Base-by-base conservation (phyloP, 768 basidiomycete species). In the Lactifluus rugatus region DNA sequence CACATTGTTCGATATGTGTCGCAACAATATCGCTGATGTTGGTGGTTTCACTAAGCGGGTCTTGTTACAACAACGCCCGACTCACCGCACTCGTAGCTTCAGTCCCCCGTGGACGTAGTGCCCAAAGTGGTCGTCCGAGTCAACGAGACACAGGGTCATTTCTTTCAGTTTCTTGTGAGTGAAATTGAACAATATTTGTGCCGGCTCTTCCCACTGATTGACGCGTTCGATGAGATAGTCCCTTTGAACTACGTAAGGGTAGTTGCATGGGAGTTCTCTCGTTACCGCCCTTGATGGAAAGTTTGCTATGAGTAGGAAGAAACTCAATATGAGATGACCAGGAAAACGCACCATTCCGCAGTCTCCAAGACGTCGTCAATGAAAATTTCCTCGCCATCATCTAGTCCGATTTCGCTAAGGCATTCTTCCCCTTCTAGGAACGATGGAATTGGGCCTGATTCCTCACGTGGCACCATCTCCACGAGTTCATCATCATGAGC, bases 241-340 rank as follows among this genome's bases (percentile, higher is more conserved):
- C 14, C 74, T 67, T 47, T 82, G 79, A 0, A 88, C 81, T 0
- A 81, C 71, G 58, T 82, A 88, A 0, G 86, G 85, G 60, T 81
- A 84, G 60, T 79, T 76, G 7, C 79, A 83, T 0, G 85, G 85
- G 0, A 89, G 75, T 64, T 89, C 87, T 2, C 87, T 80, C 1
- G 85, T 83, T 3, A 82, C 76, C 1, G 87, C 80, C 28, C 88
- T 90, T 53, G n/a, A 47, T 25, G 42, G 41, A 28, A 21, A 44
- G 13, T 23, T 28, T 1, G 49, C 34, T 21, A 19, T 25, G 10
- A 36, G 54, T 8, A 11, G 51, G 42, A 13, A 54, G 10, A 56
- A 51, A 32, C 52, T 7, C 39, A 36, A 13, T 7, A 8, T 48
- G 37, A 39, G 4, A 42, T 49, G 32, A 39, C n/a, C n/a, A n/a